Base-by-base conservation (phyloP, 805 yeast genomes). In the Kuraishia piskuri region DNA sequence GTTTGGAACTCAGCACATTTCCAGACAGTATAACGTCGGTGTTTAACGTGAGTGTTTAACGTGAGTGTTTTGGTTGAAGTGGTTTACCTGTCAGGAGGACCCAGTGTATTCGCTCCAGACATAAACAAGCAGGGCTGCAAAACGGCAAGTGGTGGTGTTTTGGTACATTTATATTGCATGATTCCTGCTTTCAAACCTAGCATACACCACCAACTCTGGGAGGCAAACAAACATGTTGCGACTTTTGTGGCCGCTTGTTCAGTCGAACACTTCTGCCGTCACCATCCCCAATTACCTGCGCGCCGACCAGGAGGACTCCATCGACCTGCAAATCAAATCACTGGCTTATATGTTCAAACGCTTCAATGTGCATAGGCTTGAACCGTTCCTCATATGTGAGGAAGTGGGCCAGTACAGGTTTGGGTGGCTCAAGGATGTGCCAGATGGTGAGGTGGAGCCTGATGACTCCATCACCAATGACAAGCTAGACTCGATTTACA, bases 301-400 rank as follows among this genome's bases (percentile, higher is more conserved):
- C 46, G 83, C 82, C 2, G 73, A 66, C 25, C 53, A 63, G 5
- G 82, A 77, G 53, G 90, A 84, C 61, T 75, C 83, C 4, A 73
- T 82, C 12, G 88, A 83, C 57, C 69, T 84, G 21, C 88, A 83
- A 56, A 73, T 83, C 54, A 82, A 78, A 60, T 73, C 88, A 2
- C 66, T 86, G 53, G 63, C 73, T 25, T 86, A 85, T 62, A 71
- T 81, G 63, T 85, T 76, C 68, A 75, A 76, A 55, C 68, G 88
- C 51, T 70, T 78, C 53, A 67, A 70, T 21, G 69, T 82, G 37
- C 69, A 74, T 54, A 66, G 64, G 25, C 59, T 78, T 17, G 63
- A 76, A 0, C 65, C 80, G 0, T 81, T 82, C 58, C 57, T 76
- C 19, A 62, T 60, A 40, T 53, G 65, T 3, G 63, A 57, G 12